Base-by-base conservation (phyloP, 371 early-diverging fungal species). In the Nematocida sp. region DNA sequence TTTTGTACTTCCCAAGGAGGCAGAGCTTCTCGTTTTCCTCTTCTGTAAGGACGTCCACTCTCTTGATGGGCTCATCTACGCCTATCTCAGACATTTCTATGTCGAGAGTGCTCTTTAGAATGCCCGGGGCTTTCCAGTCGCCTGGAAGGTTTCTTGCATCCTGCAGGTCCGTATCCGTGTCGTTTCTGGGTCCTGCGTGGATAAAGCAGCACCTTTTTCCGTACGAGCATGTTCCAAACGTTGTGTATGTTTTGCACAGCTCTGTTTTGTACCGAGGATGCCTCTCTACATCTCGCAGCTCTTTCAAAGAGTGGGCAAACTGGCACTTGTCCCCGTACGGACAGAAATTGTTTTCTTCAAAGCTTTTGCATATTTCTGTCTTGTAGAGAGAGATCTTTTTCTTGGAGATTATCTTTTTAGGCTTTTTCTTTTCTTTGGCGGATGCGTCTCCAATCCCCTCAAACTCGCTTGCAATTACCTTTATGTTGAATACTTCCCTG, bases 201-300 rank as follows among this genome's bases (percentile, higher is more conserved):
- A 87, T 86, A 78, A 88, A 88, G 77, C 87, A 87, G 77, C 88
- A 88, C 36, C 88, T 84, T 77, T 84, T 87, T 8, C 87, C 88
- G 79, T 88, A 88, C 7, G 87, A 86, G 80, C 88, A 88, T 25
- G 79, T 83, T 21, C 88, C 87, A 43, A 83, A 80, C 50, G 86
- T 85, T 85, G 86, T 87, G 77, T 87, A 88, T 19, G 87, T 87
- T 64, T 84, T 85, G 78, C 92, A 92, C 15, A 89, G 86, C 76
- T 89, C 88, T 13, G 92, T 83, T 83, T 94, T 94, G 85, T 95
- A 95, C 64, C 88, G 87, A 29, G 90, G 92, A 84, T 95, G 95
- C 37, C 95, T 87, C 53, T 86, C 84, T 1, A 93, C 86, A 31
- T 82, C 79, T 31, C 93, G 85, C 46, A 93, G 85, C 82, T 96